Evolutionary conservation across 2,329 filamentous ascomycete species (phyloP).

Genomic region (Neonectria magnoliae): DNA sequence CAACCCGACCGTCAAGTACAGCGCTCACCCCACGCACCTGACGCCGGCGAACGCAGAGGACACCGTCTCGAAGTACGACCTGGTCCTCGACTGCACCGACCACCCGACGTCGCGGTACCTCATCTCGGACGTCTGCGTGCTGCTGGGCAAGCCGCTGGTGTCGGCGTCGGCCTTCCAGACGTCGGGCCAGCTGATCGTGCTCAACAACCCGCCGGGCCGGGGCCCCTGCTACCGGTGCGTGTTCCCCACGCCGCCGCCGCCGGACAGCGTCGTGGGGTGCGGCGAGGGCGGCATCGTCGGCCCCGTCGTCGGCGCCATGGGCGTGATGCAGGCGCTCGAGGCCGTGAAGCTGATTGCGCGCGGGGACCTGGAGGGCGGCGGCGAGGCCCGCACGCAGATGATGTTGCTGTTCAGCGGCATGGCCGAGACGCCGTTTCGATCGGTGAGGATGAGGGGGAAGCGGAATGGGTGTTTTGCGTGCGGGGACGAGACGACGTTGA

Average conservation of each 20-base stretch:
- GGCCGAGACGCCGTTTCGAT: slow-evolving; percentile 68
- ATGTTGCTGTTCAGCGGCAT: slow-evolving; percentile 62
- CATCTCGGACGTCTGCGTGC: slow-evolving; percentile 88
- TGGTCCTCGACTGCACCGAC: slow-evolving; percentile 95
- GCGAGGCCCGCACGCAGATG: slow-evolving; percentile 39
- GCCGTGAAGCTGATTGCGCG: slow-evolving; percentile 81
- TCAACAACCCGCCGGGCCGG: slow-evolving; percentile 81
- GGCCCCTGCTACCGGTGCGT: slow-evolving; percentile 95
- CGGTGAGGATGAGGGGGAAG: slow-evolving; percentile 76
- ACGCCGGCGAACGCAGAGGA: slow-evolving; percentile 72
- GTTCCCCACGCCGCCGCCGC: slow-evolving; percentile 87
- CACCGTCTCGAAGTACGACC: slow-evolving; percentile 77
- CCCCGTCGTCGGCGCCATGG: slow-evolving; percentile 93
- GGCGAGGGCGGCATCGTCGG: slow-evolving; percentile 94
- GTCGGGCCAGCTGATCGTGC: slow-evolving; percentile 88
- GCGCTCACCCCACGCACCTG: slow-evolving; percentile 71
- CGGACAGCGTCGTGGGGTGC: slow-evolving; percentile 84
- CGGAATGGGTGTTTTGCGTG: slow-evolving; percentile 81
- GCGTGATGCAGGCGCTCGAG: slow-evolving; percentile 89
- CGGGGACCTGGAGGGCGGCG: slow-evolving; percentile 37
- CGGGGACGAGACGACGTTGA: slow-evolving; percentile 67
- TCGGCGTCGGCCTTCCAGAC: slow-evolving; percentile 90
- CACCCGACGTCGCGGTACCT: slow-evolving; percentile 92
- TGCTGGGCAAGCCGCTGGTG: slow-evolving; percentile 81
- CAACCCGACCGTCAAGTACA: slow-evolving; percentile 76